Base-by-base conservation (phyloP, 768 basidiomycete genomes). In the Mycena capillaripes region DNA sequence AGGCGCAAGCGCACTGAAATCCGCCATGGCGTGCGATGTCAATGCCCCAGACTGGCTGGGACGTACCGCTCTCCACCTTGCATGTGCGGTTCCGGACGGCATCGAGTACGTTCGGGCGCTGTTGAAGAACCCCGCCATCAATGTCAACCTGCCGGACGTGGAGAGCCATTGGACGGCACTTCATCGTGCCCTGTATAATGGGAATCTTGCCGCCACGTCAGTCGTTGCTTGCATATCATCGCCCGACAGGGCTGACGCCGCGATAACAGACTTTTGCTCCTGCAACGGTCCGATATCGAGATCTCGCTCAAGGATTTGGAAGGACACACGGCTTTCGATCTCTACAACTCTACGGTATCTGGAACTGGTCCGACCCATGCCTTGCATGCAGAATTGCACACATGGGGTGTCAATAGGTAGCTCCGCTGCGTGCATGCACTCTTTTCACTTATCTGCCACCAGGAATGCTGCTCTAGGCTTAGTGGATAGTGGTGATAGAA, bases 131-230 rank as follows among this genome's bases (percentile, higher is more conserved):
- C 91, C 95, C 1, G 82, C 84, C 27, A 86, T 97, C 79, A 92
- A 94, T 67, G 90, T 96, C 75, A 99, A 99, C 76, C 69, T 93
- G 9, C 83, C 85, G 48, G 97, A 99, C 81, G 80, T 80, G 63
- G 97, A 99, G 85, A 95, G 90, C 68, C 93, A 92, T 67, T 98
- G 96, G 94, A 97, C 96, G 1, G 89, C 97, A 9, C 84, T 99
- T 25, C 97, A 99, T 77, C 85, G 96, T 57, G 95, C 95, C 2
- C 81, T 97, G 75, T 98, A 96, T 79, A 80, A 86, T 42, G 95
- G 94, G 1, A 95, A 96, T 76, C 70, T 97, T 11, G 85, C 91
- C 57, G 88, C 89, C 53, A 92, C 89, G 90, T 93, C 74, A 70
- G 92, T 85, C 8, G 50, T 52, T 34, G 10, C 36, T 42, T 65